These are phyloP conservation scores for Ustilago tritici DNA, from an alignment of 1,284 basidiomycete genomes.

Conservation along the genomic window DNA sequence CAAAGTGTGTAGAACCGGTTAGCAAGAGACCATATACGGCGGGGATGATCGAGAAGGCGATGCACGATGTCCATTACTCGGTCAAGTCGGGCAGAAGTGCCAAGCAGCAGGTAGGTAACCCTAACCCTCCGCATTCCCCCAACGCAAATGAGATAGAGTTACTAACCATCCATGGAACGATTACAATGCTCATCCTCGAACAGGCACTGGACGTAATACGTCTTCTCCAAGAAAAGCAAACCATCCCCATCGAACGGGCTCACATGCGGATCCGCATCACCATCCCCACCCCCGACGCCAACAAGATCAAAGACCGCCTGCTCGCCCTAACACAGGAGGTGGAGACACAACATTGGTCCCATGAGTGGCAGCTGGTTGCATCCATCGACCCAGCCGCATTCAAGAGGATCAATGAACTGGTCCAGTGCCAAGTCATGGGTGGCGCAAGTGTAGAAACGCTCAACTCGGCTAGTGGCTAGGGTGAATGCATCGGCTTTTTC, in stretches of 20 bases:
- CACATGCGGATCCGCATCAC: slow-evolving; percentile 90
- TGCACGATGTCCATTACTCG: slow-evolving; percentile 92
- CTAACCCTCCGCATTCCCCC: not conserved
- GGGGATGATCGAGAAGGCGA: slow-evolving; percentile 97
- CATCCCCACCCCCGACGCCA: slow-evolving; percentile 81
- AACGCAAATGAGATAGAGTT: not conserved
- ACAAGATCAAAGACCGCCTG: slow-evolving; percentile 80
- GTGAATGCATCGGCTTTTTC: slow-evolving; percentile 18
- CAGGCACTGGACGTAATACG: slow-evolving; percentile 93
- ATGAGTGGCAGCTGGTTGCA: slow-evolving; percentile 84
- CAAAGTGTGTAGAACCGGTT: slow-evolving; percentile 92
- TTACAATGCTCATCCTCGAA: not conserved
- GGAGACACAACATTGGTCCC: slow-evolving; percentile 82
- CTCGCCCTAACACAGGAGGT: slow-evolving; percentile 81
- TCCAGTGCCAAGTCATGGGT: slow-evolving; percentile 84
- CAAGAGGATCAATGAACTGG: slow-evolving; percentile 86
- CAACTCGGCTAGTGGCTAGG: slow-evolving; percentile 59
- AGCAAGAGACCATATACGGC: slow-evolving; percentile 92
- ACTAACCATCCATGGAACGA: not conserved
- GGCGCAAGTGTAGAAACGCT: slow-evolving; percentile 77
- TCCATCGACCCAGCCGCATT: slow-evolving; percentile 94
- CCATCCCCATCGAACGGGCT: slow-evolving; percentile 89
- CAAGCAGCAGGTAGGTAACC: slow-evolving; percentile 73
- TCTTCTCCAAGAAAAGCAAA: slow-evolving; percentile 77
- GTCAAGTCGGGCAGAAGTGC: slow-evolving; percentile 89